phyloP scores from a whole-genome alignment of 2,329 filamentous ascomycete genomes.

The Monilinia vaccinii-corymbosi region DNA sequence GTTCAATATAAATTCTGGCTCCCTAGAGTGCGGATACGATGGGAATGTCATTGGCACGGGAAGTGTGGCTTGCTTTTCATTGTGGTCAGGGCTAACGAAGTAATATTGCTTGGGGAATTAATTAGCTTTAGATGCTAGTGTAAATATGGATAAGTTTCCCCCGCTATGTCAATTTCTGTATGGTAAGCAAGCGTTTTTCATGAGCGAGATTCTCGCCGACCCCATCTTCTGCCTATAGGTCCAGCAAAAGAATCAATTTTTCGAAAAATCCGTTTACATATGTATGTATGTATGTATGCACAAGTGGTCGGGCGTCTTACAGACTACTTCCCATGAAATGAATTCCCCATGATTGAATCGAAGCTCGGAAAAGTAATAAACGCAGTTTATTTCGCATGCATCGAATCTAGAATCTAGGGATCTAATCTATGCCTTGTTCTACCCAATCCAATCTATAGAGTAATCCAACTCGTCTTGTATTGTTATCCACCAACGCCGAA shows the following conservation, averaged over 20 bases:
- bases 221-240: background rate
- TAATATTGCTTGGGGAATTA: background rate
- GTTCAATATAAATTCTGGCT: background rate
- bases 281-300: background rate
- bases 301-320: background rate
- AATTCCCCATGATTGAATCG: background rate
- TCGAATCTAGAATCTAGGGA: constrained; percentile 1
- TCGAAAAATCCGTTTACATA: background rate
- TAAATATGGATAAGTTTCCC: background rate
- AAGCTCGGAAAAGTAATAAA: background rate
- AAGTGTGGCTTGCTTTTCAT: background rate
- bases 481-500: background rate
- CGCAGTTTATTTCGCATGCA: background rate
- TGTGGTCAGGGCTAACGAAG: background rate
- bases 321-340: background rate
- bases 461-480: background rate
- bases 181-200: background rate
- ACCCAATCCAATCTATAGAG: background rate
- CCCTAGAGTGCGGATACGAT: background rate
- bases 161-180: background rate
- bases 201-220: background rate
- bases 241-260: background rate
- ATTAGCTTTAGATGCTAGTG: background rate
- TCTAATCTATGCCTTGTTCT: background rate
- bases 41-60: background rate